Evolutionary conservation across 208 protist genomes (phyloP).

Genomic region (Crithidia fasciculata): DNA sequence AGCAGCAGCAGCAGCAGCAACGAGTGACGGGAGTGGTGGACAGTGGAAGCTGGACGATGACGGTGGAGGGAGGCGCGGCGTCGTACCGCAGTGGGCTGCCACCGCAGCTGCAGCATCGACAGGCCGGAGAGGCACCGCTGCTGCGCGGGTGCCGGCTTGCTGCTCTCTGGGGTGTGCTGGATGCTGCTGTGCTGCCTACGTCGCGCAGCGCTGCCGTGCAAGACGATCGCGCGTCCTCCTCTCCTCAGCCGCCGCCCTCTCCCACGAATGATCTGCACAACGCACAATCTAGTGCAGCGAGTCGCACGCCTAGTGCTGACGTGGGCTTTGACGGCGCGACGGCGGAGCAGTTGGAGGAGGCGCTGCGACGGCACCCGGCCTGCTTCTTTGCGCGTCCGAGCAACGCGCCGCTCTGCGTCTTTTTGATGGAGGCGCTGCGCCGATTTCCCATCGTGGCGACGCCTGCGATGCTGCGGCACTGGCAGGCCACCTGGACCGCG

Average conservation of each 20-base stretch:
- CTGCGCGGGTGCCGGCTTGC: conserved; percentile 30
- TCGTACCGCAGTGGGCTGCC: background rate
- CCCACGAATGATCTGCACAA: no score
- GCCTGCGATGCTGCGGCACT: conserved; percentile 39
- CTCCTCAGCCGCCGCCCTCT: background rate
- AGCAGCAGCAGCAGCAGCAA: background rate
- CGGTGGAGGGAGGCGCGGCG: conserved; percentile 3
- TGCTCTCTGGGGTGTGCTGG: conserved; percentile 26
- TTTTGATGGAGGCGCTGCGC: conserved; percentile 62
- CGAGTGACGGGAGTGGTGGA: background rate
- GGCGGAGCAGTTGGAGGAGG: conserved; percentile 23
- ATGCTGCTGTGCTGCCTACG: conserved; percentile 3
- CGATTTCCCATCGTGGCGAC: conserved; percentile 66
- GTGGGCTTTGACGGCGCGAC: conserved; percentile 4
- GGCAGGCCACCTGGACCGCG: conserved; percentile 63
- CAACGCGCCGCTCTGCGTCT: conserved; percentile 71
- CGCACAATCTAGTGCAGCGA: no score
- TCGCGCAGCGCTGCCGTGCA: background rate
- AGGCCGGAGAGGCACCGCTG: conserved; percentile 23
- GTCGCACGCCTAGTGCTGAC: no score
- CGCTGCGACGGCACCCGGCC: conserved; percentile 33
- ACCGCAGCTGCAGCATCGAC: conserved; percentile 5
- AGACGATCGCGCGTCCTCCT: background rate
- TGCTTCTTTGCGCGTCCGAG: conserved; percentile 69
- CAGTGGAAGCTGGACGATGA: conserved; percentile 5